Evolutionary conservation across 2,329 filamentous ascomycete species (phyloP).

Genomic region (Lojkania enalia): DNA sequence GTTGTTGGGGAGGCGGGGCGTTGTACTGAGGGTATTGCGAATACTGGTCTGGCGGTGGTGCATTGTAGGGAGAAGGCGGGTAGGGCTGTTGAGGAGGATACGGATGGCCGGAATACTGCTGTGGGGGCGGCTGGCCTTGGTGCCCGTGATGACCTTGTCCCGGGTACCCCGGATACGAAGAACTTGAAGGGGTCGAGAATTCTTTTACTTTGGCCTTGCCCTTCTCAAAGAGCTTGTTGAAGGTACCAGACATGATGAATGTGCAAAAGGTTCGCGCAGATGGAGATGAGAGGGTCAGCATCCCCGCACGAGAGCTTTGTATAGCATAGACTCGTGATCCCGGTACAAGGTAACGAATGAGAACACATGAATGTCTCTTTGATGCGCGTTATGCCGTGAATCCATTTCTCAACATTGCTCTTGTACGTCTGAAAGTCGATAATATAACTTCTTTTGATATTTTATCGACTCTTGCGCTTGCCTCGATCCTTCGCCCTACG

Average conservation of each 20-base stretch:
- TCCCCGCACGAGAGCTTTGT: no score
- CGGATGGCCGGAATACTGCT: slow-evolving; percentile 16
- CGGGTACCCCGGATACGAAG: slow-evolving; percentile 22
- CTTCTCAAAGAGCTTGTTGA: slow-evolving; percentile 42
- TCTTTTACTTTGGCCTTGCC: slow-evolving; percentile 44
- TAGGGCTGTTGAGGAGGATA: slow-evolving; percentile 20
- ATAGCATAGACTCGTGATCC: no score
- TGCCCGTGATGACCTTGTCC: slow-evolving; percentile 14
- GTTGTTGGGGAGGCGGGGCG: slow-evolving; percentile 19
- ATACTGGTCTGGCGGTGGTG: slow-evolving; percentile 3
- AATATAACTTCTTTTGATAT: no score
- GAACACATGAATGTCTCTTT: no score
- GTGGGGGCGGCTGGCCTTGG: slow-evolving; percentile 15
- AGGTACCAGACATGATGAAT: slow-evolving; percentile 27
- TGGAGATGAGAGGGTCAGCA: background rate
- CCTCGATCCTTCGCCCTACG: no score
- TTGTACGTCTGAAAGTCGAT: no score
- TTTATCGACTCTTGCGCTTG: no score
- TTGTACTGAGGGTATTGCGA: slow-evolving; percentile 6
- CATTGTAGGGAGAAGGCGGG: slow-evolving; percentile 10
- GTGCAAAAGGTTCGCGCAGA: no score
- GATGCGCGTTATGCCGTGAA: no score
- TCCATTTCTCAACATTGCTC: no score
- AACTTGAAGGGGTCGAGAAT: slow-evolving; percentile 15
- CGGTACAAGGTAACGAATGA: no score